Conservation (phyloP, 176 grass and related monocot species). For the Musa schizocarpa region DNA sequence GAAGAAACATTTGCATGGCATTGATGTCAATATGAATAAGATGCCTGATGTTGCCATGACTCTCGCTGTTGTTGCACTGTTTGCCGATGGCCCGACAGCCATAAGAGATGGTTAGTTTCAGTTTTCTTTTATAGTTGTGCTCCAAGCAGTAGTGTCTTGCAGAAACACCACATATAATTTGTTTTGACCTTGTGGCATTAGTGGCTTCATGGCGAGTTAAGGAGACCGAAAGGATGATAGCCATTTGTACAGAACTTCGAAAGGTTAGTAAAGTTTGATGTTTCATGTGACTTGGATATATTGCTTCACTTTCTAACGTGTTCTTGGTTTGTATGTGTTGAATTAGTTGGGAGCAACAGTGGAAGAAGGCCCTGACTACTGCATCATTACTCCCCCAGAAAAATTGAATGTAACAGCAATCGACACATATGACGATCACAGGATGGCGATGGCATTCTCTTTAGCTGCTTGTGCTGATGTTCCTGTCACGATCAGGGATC, state of each 20-base stretch:
- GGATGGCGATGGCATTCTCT: conserved; percentile 97
- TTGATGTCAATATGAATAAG: conserved; percentile 99
- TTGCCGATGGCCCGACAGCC: conserved; percentile 86
- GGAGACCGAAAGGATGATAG: conserved; percentile 95
- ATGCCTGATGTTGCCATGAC: conserved; percentile 99
- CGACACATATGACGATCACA: conserved; percentile 89
- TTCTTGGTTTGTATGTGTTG: background rate
- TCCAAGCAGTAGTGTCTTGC: too few relatives aligned
- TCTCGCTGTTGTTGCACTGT: conserved; percentile 82
- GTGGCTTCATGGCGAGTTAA: conserved; percentile 99
- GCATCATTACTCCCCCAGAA: conserved; percentile 86
- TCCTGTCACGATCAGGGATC: conserved; percentile 75
- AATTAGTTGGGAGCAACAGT: conserved; percentile 68
- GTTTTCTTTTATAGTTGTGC: background rate
- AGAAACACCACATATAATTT: conserved; percentile 1
- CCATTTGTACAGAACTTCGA: conserved; percentile 69
- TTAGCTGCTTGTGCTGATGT: conserved; percentile 70
- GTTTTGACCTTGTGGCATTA: conserved; percentile 19
- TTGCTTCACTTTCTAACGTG: background rate
- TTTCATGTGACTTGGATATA: background rate
- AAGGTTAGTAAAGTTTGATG: conserved; percentile 46
- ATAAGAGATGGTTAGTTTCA: conserved; percentile 82
- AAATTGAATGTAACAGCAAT: conserved; percentile 65
- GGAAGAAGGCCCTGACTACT: conserved; percentile 91
- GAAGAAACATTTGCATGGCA: conserved; percentile 65